Base-by-base conservation (phyloP, 768 basidiomycete genomes). In the Agrocybe pediades region DNA sequence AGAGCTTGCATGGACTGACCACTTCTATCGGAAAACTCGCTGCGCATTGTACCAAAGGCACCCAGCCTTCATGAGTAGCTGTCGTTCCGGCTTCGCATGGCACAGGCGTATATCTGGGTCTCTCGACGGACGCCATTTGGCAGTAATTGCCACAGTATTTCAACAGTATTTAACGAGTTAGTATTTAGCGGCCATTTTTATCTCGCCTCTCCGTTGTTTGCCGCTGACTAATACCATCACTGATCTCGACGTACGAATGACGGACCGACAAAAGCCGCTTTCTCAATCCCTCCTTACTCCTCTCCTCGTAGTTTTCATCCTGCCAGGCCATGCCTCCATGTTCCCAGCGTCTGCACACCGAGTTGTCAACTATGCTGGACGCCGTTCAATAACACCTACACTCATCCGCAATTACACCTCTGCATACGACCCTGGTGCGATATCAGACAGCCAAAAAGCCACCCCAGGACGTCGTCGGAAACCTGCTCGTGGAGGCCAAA, bases 401-500 rank as follows among this genome's bases (percentile, higher is more conserved):
- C 33, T 36, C n/a, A n/a, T n/a, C n/a, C n/a, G n/a, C n/a, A 36
- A n/a, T 26, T 19, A 41, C 25, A 41, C 43, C 25, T 9, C 26
- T 2, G 11, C 50, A n/a, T 55, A 56, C 46, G 39, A 29, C 47
- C 56, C 57, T 36, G 41, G 52, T 15, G 53, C 54, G 8, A 59
- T 62, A 41, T 49, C 54, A 23, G 46, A 49, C 29, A 53, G 53
- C 1, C 47, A 48, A n/a, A 59, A 54, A 44, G 40, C 51, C 9
- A n/a, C 41, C n/a, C 49, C 29, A 7, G 33, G 33, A n/a, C 51
- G 50, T 52, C 61, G 19, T 20, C 46, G 58, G 33, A 61, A 52
- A 29, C 64, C 67, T 7, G 50, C 57, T 13, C 59, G 75, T 9
- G 84, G 80, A 41, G 86, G 84, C 0, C 82, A 78, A 62, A 86